phyloP scores from a whole-genome alignment of 768 basidiomycete genomes.

The Pleurotus platypus region DNA sequence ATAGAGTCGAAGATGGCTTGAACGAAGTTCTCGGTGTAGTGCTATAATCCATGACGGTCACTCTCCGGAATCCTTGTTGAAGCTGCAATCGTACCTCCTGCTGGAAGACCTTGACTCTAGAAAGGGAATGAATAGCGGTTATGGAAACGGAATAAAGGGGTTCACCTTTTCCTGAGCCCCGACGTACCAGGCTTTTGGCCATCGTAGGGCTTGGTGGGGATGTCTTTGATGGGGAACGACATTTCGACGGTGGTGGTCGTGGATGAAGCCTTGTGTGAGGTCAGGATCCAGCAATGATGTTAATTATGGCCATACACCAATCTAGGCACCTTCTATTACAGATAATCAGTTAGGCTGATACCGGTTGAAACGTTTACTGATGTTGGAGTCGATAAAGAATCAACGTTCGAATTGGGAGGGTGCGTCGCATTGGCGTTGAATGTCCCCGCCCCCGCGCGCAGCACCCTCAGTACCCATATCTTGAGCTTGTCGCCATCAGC shows the following conservation, averaged over 20 bases:
- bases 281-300: conserved; percentile 7
- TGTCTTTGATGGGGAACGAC: conserved; percentile 55
- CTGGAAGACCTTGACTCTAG: conserved; percentile 96
- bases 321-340: conserved; percentile 3
- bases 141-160: conserved; percentile 9
- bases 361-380: neutral
- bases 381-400: neutral
- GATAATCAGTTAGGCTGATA: conserved; percentile 2
- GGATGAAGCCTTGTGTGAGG: neutral
- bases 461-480: too few relatives aligned
- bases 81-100: conserved; percentile 62
- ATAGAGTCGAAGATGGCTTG: conserved; percentile 94
- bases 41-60: conserved; percentile 37
- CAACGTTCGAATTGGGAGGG: neutral
- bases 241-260: conserved; percentile 23
- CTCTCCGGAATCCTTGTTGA: conserved; percentile 6
- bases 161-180: conserved; percentile 90
- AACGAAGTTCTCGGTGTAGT: conserved; percentile 99
- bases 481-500: too few relatives aligned
- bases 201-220: conserved; percentile 82
- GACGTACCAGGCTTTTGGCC: conserved; percentile 98
- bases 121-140: conserved; percentile 17
- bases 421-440: too few relatives aligned
- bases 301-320: neutral
- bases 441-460: too few relatives aligned